Base-by-base conservation (phyloP, 2,329 filamentous ascomycete species). In the Colletotrichum sp. region DNA sequence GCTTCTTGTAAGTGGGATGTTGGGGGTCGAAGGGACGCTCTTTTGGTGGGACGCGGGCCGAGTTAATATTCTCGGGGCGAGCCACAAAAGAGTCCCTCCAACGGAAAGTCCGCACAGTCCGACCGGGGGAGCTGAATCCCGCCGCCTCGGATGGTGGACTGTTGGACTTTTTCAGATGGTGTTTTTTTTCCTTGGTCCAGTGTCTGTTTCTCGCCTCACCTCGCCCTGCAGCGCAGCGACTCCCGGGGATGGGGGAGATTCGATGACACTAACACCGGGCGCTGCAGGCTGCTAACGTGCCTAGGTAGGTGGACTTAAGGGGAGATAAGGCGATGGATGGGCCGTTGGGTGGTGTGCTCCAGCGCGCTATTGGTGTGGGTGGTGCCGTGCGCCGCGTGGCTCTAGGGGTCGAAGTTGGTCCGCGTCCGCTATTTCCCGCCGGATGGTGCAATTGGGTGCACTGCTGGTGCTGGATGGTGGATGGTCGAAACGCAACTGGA, bases 21-120 rank as follows among this genome's bases (percentile, higher is more conserved):
- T 36, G 73, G 68, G 49, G 57, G 57, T 63, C 12, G 32, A 65
- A 65, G 70, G 73, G 73, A 57, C 36, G 24, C 64, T 73, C 59
- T 36, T 60, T 32, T 15, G 49, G 70, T 69, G 73, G 73, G 73
- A 76, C 55, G 69, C 59, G 64, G 49, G 18, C 73, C 70, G 73
- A 76, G 73, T 76, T 76, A 76, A 73, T 63, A 76, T 73, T 60
- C 73, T 73, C 70, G 73, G 73, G 64, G 73, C 73, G 70, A 63
- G 69, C 70, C 69, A 60, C 66, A 59, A 71, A 65, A 69, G 70
- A 76, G 64, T 73, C 70, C 69, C 73, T 76, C 57, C 64, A 76
- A 76, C 73, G 73, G 73, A 69, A 39, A 65, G 64, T 76, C 70
- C 59, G 59, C 70, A 26, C 70, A 68, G 73, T 57, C 73, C 73